phyloP scores from a whole-genome alignment of 805 yeast species.

The Nakazawaea wyomingensis region DNA sequence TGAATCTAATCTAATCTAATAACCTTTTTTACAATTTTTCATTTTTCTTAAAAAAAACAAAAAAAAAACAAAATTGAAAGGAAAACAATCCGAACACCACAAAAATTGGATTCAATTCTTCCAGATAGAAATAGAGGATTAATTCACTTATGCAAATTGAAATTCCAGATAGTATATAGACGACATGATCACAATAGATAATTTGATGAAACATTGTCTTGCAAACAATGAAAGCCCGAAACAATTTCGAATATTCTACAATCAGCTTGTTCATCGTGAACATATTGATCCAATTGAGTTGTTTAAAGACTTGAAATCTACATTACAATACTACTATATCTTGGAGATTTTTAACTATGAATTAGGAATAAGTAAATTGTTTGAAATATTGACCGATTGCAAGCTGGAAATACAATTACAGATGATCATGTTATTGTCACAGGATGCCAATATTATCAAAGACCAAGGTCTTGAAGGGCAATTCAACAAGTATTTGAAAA shows the following conservation, averaged over 20 bases:
- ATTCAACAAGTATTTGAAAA: conserved; percentile 7
- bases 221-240: conserved; percentile 8
- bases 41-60: too few species aligned
- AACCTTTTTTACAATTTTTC: too few species aligned
- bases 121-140: background rate
- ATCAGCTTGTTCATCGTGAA: conserved; percentile 5
- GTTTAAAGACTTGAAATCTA: background rate
- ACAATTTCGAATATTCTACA: conserved; percentile 7
- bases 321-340: conserved; percentile 7
- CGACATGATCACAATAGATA: conserved; percentile 6
- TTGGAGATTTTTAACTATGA: conserved; percentile 10
- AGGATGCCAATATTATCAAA: conserved; percentile 1
- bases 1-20: too few species aligned
- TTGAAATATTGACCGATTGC: background rate
- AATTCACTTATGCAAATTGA: background rate
- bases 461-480: conserved; percentile 1
- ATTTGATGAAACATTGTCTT: conserved; percentile 1
- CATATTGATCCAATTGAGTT: conserved; percentile 4
- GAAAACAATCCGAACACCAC: background rate
- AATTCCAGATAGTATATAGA: background rate
- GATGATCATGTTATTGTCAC: conserved; percentile 4
- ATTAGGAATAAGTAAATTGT: conserved; percentile 5
- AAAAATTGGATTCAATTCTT: background rate
- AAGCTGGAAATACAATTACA: background rate
- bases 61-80: too few species aligned